Evolutionary conservation across 441 rosid species (phyloP).

Genomic region (Eutrema salsugineum): DNA sequence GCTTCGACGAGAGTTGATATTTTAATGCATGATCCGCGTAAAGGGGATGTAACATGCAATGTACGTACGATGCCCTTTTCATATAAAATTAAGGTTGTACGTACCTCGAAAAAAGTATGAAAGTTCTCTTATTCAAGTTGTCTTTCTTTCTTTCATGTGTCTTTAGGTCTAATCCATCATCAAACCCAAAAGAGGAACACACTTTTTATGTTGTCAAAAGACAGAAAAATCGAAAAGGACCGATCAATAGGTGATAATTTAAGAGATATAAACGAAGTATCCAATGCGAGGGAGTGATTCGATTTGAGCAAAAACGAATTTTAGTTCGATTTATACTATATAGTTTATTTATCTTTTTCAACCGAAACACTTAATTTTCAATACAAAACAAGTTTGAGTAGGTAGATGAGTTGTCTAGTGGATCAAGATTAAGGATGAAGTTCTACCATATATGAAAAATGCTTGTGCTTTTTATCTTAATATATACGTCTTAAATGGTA

Average conservation of each 20-base stretch:
- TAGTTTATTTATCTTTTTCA: neutral
- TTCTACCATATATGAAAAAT: too few relatives aligned
- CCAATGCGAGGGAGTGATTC: neutral
- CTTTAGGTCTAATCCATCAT: neutral
- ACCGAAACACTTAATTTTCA: neutral
- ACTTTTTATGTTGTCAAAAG: too few relatives aligned
- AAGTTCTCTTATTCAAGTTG: neutral
- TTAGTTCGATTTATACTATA: neutral
- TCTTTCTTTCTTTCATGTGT: neutral
- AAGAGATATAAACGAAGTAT: neutral
- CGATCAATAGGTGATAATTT: neutral
- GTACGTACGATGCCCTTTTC: constrained; percentile 16
- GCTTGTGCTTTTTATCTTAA: too few relatives aligned
- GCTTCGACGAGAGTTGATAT: constrained; percentile 4
- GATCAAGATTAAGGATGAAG: too few relatives aligned
- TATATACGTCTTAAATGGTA: too few relatives aligned
- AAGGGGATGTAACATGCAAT: constrained; percentile 23
- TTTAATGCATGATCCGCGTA: constrained; percentile 28
- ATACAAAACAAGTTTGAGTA: too few relatives aligned
- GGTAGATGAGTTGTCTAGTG: too few relatives aligned
- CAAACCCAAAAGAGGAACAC: neutral
- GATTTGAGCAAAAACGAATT: neutral
- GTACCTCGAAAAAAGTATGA: neutral
- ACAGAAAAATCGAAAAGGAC: neutral
- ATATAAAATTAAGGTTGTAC: neutral